Evolutionary conservation across 1,139 yeast genomes (phyloP).

Genomic region (Debaryomyces subglobosus): DNA sequence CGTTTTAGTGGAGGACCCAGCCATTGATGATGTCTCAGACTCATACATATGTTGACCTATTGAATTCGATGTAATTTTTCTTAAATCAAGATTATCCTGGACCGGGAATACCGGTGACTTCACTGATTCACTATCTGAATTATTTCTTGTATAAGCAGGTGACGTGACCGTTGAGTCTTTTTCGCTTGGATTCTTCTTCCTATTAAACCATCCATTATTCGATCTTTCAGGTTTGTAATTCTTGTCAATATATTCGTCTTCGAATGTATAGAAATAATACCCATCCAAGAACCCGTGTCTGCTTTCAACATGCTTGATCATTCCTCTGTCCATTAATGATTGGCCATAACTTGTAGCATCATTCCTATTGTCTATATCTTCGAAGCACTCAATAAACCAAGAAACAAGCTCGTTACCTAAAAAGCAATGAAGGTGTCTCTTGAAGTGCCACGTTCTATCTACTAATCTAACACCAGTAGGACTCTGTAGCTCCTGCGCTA

Average conservation of each 20-base stretch:
- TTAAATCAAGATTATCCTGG: slow-evolving; percentile 26
- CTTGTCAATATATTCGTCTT: slow-evolving; percentile 55
- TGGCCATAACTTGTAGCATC: slow-evolving; percentile 85
- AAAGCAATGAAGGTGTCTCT: slow-evolving; percentile 75
- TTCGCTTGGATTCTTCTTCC: slow-evolving; percentile 24
- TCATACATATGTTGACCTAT: slow-evolving; percentile 22
- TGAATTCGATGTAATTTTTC: slow-evolving; percentile 27
- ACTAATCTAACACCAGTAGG: slow-evolving; percentile 57
- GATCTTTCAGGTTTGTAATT: slow-evolving; percentile 22
- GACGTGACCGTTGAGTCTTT: slow-evolving; percentile 19
- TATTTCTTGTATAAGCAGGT: slow-evolving; percentile 23
- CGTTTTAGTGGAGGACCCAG: slow-evolving; percentile 31
- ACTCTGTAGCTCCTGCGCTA: slow-evolving; percentile 72
- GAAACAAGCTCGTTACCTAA: slow-evolving; percentile 83
- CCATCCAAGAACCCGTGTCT: slow-evolving; percentile 90
- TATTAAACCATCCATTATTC: slow-evolving; percentile 37
- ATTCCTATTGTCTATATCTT: slow-evolving; percentile 78
- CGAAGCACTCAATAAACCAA: slow-evolving; percentile 80
- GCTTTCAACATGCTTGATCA: slow-evolving; percentile 79
- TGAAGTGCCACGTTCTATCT: slow-evolving; percentile 92
- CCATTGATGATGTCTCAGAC: slow-evolving; percentile 40
- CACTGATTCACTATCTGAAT: slow-evolving; percentile 33
- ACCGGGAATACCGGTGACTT: slow-evolving; percentile 28
- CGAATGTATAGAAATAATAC: slow-evolving; percentile 81
- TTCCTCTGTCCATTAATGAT: slow-evolving; percentile 64